phyloP scores from a whole-genome alignment of 768 basidiomycete genomes.

The Suillus cothurnatus region DNA sequence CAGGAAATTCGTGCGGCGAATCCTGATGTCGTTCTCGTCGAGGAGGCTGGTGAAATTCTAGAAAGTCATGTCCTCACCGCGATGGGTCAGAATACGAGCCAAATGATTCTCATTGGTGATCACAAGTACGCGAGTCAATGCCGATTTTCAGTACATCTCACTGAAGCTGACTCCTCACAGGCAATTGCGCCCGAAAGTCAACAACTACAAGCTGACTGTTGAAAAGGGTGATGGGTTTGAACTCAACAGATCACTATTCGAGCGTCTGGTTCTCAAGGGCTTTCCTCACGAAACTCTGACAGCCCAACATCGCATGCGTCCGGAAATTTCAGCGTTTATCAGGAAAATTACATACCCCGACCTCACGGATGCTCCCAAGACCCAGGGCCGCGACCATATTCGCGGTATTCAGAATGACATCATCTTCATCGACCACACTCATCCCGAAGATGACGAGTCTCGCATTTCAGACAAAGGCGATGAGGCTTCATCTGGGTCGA shows the following conservation, averaged over 20 bases:
- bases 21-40: slow-evolving; percentile 61
- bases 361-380: slow-evolving; percentile 55
- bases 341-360: slow-evolving; percentile 67
- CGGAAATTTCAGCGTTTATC: slow-evolving; percentile 66
- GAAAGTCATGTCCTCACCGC: slow-evolving; percentile 69
- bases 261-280: slow-evolving; percentile 61
- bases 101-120: slow-evolving; percentile 71
- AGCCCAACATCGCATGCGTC: slow-evolving; percentile 73
- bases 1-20: slow-evolving; percentile 46
- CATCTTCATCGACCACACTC: slow-evolving; percentile 59
- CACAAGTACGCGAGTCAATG: slow-evolving; percentile 56
- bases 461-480: slow-evolving; percentile 49
- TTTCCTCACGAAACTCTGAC: slow-evolving; percentile 62
- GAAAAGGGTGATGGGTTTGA: slow-evolving; percentile 71
- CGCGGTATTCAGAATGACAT: slow-evolving; percentile 59
- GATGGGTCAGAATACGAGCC: slow-evolving; percentile 44
- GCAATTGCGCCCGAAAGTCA: slow-evolving; percentile 74
- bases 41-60: slow-evolving; percentile 74
- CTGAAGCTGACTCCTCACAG: slow-evolving; percentile 33
- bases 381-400: slow-evolving; percentile 50
- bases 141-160: background rate
- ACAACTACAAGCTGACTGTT: slow-evolving; percentile 62
- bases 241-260: slow-evolving; percentile 68
- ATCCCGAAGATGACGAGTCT: slow-evolving; percentile 52
- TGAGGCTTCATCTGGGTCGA: slow-evolving; percentile 51